phyloP scores from a whole-genome alignment of 345 rosid species.

The Diplotaxis tenuifolia region DNA sequence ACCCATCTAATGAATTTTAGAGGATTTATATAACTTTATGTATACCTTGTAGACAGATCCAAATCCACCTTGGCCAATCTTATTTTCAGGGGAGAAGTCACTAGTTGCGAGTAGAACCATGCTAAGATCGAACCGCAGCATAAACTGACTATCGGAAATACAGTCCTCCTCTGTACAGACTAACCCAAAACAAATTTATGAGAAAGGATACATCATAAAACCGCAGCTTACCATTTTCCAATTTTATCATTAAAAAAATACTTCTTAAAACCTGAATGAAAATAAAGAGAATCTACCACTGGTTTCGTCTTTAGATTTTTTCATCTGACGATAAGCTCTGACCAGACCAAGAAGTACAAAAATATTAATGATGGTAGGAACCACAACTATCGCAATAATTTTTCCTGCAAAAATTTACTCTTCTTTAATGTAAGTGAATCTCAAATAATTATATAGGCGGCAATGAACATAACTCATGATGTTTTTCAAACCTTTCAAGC shows the following conservation, averaged over 20 bases:
- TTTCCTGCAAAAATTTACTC: not conserved
- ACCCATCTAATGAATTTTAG: not conserved
- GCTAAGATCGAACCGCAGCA: conserved; percentile 6
- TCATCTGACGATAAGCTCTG: conserved; percentile 1
- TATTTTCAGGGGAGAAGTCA: conserved; percentile 7
- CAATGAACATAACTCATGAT: not conserved
- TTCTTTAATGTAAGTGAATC: not conserved
- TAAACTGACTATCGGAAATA: conserved; percentile 1
- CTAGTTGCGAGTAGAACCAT: not conserved
- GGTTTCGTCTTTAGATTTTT: not conserved
- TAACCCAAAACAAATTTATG: not conserved
- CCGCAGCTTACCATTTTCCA: no score
- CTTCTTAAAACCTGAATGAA: not conserved
- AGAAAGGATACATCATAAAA: not conserved
- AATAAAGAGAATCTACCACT: conserved; percentile 12
- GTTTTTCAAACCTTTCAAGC: conserved; percentile 6
- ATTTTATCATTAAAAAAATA: no score
- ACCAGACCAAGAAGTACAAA: conserved; percentile 1
- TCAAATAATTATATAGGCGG: not conserved
- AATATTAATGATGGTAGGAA: conserved; percentile 19
- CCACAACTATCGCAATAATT: conserved; percentile 27
- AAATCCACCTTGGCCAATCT: conserved; percentile 14
- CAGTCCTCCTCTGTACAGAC: conserved; percentile 5
- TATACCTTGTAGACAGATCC: conserved; percentile 10
- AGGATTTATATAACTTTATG: not conserved